Base-by-base conservation (phyloP, 192 early-diverging fungal species). In the Endogone sp. region DNA sequence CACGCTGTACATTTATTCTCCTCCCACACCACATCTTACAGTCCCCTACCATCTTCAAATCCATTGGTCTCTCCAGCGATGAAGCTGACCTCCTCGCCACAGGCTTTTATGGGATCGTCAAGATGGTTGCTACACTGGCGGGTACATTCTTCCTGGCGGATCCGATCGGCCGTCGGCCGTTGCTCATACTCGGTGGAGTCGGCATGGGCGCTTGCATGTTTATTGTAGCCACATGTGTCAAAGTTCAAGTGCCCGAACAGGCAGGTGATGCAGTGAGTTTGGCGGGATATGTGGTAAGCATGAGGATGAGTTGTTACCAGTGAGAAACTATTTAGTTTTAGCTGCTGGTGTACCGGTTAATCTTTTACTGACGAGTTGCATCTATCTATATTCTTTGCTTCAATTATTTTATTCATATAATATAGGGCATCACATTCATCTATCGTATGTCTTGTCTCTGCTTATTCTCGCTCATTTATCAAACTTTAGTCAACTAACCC, bases 71-170 rank as follows among this genome's bases (percentile, higher is more conserved):
- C 32, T 22, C 60, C 13, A 64, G 70, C 3, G 65, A 63, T 3
- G 74, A 75, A 3, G 32, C 74, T 9, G 74, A 73, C 23, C 60
- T 72, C 20, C 37, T 78, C 23, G 67, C 77, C 22, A 77, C 72
- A 3, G 76, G 77, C 28, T 66, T 75, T 4, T 79, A 76, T 28
- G 79, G 81, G 23, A 60, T 65, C 32, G 70, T 81, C 67, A 74
- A 82, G 25, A 64, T 74, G 62, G 49, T 60, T 9, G 57, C 58
- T 6, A 67, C 67, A 1, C 63, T 74, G 29, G 24, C 87, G 3
- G 70, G 83, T 2, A 87, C 89, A 21, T 79, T 88, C 54, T 68
- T 73, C 11, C 70, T 85, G 56, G 85, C 87, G 9, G 92, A 94
- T 55, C 76, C 71, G 6, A 69, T 88, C 22, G 92, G 94, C 49